phyloP scores from a whole-genome alignment of 2,329 filamentous ascomycete genomes.

The Penicillium digitatum region DNA sequence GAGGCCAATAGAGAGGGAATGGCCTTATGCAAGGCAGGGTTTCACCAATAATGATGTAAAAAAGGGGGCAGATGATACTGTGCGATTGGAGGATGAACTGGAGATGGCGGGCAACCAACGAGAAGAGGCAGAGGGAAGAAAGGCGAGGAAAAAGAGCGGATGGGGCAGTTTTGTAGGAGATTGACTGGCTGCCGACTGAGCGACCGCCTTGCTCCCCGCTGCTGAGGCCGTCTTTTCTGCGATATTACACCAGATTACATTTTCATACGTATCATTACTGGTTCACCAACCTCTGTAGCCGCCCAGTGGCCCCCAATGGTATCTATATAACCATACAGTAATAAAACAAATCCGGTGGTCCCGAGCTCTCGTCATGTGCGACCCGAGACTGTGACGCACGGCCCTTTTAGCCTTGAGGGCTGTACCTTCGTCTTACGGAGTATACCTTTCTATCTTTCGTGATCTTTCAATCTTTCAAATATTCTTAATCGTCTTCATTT shows the following conservation, averaged over 20 bases:
- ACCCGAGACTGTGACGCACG: slow-evolving; percentile 8
- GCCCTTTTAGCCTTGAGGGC: background rate
- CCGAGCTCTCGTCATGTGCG: slow-evolving; percentile 8
- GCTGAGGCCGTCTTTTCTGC: slow-evolving; percentile 13
- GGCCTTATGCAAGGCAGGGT: slow-evolving; percentile 4
- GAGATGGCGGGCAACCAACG: slow-evolving; percentile 39
- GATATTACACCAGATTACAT: background rate
- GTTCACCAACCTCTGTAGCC: background rate
- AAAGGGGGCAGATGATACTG: slow-evolving; percentile 11
- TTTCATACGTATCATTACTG: background rate
- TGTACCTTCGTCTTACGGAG: too few species aligned
- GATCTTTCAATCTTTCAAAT: background rate
- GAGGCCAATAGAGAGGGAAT: background rate
- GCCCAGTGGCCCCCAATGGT: background rate
- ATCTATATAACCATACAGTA: background rate
- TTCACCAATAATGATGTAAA: slow-evolving; percentile 10
- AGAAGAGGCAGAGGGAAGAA: slow-evolving; percentile 39
- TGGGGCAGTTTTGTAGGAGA: slow-evolving; percentile 42
- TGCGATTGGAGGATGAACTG: slow-evolving; percentile 31
- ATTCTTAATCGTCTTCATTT: background rate
- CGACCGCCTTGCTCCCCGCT: slow-evolving; percentile 7
- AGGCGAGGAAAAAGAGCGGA: slow-evolving; percentile 36
- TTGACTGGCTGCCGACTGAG: slow-evolving; percentile 19
- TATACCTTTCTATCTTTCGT: background rate
- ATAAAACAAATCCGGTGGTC: slow-evolving; percentile 3